Base-by-base conservation (phyloP, 2,329 filamentous ascomycete species). In the Zasmidium angulare region DNA sequence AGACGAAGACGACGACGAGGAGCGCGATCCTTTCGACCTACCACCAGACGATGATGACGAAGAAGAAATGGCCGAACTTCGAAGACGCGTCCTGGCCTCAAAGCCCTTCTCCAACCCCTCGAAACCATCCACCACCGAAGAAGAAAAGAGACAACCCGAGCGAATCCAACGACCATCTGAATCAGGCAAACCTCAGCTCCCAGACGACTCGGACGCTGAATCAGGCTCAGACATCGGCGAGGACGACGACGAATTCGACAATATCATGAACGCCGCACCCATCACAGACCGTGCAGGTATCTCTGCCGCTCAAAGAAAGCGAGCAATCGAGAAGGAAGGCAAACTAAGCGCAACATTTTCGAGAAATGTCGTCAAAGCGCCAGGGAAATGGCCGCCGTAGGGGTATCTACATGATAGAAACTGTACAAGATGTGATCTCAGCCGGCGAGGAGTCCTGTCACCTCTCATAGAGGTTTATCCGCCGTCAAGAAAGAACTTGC, bases 61-160 rank as follows among this genome's bases (percentile, higher is more conserved):
- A 68, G 89, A 90, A 54, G 88, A 92, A 71, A 98, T 98, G 93
- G 93, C 91, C 36, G 93, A 96, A 70, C 88, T 99, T 54, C 85
- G 95, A 51, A 86, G 89, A 56, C 90, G 91, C 68, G 91, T 98
- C n/a, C 83, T 99, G 1, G 89, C 89, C 6, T 96, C 93, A 6
- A 97, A 93, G 72, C 86, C 92, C 0, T 99, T 99, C 70, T 79
- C 89, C 46, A 90, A 90, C 46, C 60, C 63, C 2, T 57, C 55
- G 11, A 62, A 63, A 52, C 46, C 63, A 9, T 70, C 75, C 61
- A 50, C 77, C 49, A 68, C 71, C 53, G 71, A 74, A 10, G 75
- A 76, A 48, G 78, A 83, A 63, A 87, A 87, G 66, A 82, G 83
- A 58, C 71, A 73, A 29, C 85, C 84, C 0, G 82, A 87, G 68